Conservation (phyloP, 805 yeast genomes). For the Metschnikowia shivogae region DNA sequence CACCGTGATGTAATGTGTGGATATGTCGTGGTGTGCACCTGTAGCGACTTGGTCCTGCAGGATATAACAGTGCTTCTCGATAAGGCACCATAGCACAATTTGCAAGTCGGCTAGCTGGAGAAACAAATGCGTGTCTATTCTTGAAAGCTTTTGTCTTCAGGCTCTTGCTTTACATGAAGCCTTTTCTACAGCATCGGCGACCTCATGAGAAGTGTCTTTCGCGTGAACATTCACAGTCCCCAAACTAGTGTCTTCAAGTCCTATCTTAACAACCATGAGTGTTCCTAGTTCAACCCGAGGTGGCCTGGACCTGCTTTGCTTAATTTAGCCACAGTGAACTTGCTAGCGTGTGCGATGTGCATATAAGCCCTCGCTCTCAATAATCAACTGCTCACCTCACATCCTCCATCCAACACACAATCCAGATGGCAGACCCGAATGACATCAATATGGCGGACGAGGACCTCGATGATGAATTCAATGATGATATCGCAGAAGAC, state of each 20-base stretch:
- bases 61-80: neutral
- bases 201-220: too few species aligned
- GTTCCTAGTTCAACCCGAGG: too few species aligned
- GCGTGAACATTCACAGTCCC: too few species aligned
- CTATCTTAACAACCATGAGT: too few species aligned
- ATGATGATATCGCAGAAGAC: constrained; percentile 18
- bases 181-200: too few species aligned
- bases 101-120: too few species aligned
- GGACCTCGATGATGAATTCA: constrained; percentile 23
- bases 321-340: too few species aligned
- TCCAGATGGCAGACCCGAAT: neutral
- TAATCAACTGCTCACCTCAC: neutral
- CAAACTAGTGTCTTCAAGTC: too few species aligned
- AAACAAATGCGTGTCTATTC: too few species aligned
- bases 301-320: neutral
- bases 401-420: neutral
- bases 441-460: constrained; percentile 10
- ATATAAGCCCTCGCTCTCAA: neutral
- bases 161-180: too few species aligned
- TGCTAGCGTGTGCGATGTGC: neutral
- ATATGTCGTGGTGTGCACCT: neutral
- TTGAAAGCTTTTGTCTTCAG: too few species aligned
- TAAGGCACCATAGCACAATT: neutral
- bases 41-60: constrained; percentile 1
- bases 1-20: neutral